A percentile compares a stretch with the other conserved stretches of the same genome.
phyloP scores from a whole-genome alignment of 2,329 filamentous ascomycete genomes.

The Pezicula radicicola region DNA sequence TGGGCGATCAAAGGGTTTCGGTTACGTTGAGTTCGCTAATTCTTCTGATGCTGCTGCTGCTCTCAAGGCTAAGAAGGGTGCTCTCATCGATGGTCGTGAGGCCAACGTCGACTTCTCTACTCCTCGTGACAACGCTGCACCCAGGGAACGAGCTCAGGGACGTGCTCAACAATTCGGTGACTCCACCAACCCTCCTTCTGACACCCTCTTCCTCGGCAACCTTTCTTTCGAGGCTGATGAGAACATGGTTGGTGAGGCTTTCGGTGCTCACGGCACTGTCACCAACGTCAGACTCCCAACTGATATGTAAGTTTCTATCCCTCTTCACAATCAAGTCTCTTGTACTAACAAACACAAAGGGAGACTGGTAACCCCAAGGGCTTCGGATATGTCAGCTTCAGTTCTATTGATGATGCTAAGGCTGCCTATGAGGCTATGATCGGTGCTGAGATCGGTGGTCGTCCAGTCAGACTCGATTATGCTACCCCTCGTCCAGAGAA shows the following conservation, averaged over 20 bases:
- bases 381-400: conserved; percentile 72
- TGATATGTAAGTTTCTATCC: conserved; percentile 44
- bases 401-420: conserved; percentile 63
- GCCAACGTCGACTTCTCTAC: conserved; percentile 71
- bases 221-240: conserved; percentile 66
- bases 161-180: conserved; percentile 59
- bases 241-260: conserved; percentile 60
- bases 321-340: background rate
- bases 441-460: conserved; percentile 62
- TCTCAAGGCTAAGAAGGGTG: conserved; percentile 60
- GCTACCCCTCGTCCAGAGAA: conserved; percentile 54
- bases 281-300: conserved; percentile 68
- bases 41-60: conserved; percentile 60
- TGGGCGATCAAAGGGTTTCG: conserved; percentile 70
- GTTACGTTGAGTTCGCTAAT: conserved; percentile 68
- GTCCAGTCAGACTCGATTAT: conserved; percentile 66
- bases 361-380: conserved; percentile 68
- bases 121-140: conserved; percentile 48
- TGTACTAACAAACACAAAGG: conserved; percentile 29
- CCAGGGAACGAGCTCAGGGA: conserved; percentile 46
- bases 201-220: conserved; percentile 72
- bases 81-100: conserved; percentile 62
- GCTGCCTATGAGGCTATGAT: conserved; percentile 59
- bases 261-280: conserved; percentile 60
- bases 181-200: conserved; percentile 57